Evolutionary conservation across 78 protist genomes (phyloP).

Genomic region (Protostelium mycophagum): DNA sequence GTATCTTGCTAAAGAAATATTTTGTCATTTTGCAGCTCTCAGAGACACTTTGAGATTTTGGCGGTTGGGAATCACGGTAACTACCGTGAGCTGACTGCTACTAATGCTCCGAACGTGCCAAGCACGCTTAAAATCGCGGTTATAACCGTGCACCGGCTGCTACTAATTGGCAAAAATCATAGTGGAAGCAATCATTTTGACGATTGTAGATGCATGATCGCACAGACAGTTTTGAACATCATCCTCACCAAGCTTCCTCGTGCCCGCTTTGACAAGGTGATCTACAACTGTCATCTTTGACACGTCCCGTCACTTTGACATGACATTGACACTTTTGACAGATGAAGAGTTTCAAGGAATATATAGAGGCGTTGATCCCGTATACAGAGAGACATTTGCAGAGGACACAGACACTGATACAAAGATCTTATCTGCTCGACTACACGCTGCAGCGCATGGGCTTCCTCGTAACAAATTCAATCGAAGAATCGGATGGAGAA

Average conservation of each 20-base stretch:
- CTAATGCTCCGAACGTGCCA: too few relatives aligned
- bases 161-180: too few relatives aligned
- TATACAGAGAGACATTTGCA: conserved; percentile 83
- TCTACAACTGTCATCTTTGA: not conserved
- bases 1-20: too few relatives aligned
- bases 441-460: conserved; percentile 18
- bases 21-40: too few relatives aligned
- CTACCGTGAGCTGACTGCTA: too few relatives aligned
- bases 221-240: not conserved
- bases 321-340: not conserved
- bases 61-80: too few relatives aligned
- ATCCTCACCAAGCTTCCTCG: not conserved
- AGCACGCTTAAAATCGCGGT: too few relatives aligned
- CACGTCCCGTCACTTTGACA: too few relatives aligned
- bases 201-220: not conserved
- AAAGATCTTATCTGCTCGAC: conserved; percentile 49
- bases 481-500: not conserved
- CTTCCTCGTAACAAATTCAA: too few relatives aligned
- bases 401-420: conserved; percentile 63
- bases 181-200: too few relatives aligned
- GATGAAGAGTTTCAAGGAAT: conserved; percentile 22
- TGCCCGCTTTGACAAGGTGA: not conserved
- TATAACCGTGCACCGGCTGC: too few relatives aligned
- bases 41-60: too few relatives aligned
- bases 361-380: conserved; percentile 72